phyloP scores from a whole-genome alignment of 2,329 filamentous ascomycete genomes.

The Fusarium siculi region DNA sequence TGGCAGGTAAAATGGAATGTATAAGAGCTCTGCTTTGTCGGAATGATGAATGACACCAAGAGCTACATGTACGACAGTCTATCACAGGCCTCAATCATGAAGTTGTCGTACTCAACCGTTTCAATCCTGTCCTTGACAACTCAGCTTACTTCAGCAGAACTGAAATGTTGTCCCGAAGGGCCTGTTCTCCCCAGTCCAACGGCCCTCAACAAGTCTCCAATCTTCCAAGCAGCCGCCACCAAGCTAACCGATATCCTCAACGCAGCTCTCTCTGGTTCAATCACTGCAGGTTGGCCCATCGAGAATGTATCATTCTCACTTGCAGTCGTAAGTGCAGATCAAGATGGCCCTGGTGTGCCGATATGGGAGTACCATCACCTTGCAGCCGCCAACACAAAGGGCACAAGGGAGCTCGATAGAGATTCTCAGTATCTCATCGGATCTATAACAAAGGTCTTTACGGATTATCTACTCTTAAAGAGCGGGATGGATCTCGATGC shows the following conservation, averaged over 20 bases:
- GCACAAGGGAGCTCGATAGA: conserved; percentile 46
- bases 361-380: conserved; percentile 57
- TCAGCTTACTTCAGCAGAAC: conserved; percentile 3
- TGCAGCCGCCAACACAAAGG: conserved; percentile 47
- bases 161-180: conserved; percentile 46
- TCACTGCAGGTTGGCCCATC: conserved; percentile 49
- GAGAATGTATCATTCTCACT: conserved; percentile 54
- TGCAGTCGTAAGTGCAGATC: conserved; percentile 48
- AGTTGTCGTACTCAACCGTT: background rate
- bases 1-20: background rate
- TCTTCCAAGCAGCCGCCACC: conserved; percentile 43
- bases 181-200: conserved; percentile 49
- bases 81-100: conserved; percentile 1
- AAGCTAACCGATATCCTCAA: conserved; percentile 46
- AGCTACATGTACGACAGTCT: background rate
- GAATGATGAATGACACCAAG: background rate
- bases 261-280: conserved; percentile 45
- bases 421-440: conserved; percentile 56
- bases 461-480: conserved; percentile 51
- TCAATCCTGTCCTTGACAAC: background rate
- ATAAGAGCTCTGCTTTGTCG: background rate
- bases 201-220: conserved; percentile 32
- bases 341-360: conserved; percentile 40
- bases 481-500: conserved; percentile 49
- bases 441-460: conserved; percentile 53